Evolutionary conservation across 1,284 basidiomycete genomes (phyloP).

Genomic region (Cryptococcus jaspeensis): DNA sequence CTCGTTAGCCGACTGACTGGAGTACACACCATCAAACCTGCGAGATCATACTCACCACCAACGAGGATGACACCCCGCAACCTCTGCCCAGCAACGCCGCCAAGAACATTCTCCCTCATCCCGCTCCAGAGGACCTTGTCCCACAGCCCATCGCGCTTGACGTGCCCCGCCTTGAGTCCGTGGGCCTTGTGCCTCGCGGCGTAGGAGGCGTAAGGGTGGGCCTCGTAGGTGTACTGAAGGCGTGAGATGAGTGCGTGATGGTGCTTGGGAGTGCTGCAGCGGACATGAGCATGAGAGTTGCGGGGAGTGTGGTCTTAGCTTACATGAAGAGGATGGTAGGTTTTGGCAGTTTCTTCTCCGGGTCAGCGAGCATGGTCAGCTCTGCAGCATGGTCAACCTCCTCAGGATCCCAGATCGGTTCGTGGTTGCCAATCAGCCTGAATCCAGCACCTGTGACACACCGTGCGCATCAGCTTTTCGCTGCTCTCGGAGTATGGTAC

Average conservation of each 20-base stretch:
- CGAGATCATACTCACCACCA: constrained; percentile 25
- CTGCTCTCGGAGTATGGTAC: too few relatives aligned
- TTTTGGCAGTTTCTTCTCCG: constrained; percentile 19
- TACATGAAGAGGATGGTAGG: constrained; percentile 46
- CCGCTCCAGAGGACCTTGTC: constrained; percentile 35
- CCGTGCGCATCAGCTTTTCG: background rate
- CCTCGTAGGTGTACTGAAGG: constrained; percentile 23
- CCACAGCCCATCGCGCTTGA: constrained; percentile 30
- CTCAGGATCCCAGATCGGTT: constrained; percentile 22
- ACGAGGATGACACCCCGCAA: constrained; percentile 39
- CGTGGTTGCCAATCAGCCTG: constrained; percentile 35
- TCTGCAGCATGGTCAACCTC: constrained; percentile 24
- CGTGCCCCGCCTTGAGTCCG: constrained; percentile 33
- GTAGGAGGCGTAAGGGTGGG: constrained; percentile 28
- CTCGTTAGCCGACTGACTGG: background rate
- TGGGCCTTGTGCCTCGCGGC: constrained; percentile 37
- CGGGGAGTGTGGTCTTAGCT: constrained; percentile 5
- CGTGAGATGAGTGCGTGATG: constrained; percentile 29
- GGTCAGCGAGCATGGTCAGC: constrained; percentile 21
- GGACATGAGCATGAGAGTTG: constrained; percentile 9
- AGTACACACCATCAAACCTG: background rate
- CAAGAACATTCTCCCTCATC: constrained; percentile 24
- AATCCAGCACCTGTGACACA: constrained; percentile 34
- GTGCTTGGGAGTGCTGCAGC: constrained; percentile 26
- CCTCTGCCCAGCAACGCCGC: constrained; percentile 29